Percentiles rank a stretch among this genome's conserved stretches.
phyloP scores from a whole-genome alignment of 371 early-diverging fungal genomes.

The Nematocida sp. region DNA sequence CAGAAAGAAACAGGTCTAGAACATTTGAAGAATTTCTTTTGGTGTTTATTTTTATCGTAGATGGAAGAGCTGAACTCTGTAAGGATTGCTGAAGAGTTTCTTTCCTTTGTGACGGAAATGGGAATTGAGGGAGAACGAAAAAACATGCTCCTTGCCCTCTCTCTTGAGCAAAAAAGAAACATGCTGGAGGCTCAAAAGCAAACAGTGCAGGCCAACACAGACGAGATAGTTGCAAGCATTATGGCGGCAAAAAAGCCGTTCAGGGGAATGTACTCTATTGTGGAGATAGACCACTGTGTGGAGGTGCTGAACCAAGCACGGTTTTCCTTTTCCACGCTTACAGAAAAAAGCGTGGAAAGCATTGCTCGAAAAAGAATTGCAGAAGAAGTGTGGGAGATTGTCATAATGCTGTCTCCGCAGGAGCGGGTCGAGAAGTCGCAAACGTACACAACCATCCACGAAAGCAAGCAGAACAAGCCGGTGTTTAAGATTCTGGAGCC shows the following conservation, averaged over 20 bases:
- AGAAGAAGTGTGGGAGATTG: conserved; percentile 11
- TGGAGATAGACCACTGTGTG: conserved; percentile 17
- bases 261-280: conserved; percentile 1
- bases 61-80: not conserved
- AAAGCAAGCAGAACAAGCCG: conserved; percentile 39
- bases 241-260: conserved; percentile 11
- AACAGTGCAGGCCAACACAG: not conserved
- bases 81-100: conserved; percentile 7
- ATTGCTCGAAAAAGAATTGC: not conserved
- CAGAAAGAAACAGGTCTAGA: no score
- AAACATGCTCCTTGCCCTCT: not conserved
- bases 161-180: conserved; percentile 7
- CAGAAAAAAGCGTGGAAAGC: not conserved
- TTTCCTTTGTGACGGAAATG: not conserved
- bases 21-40: not conserved
- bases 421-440: not conserved
- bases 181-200: conserved; percentile 31
- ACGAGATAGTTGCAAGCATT: not conserved
- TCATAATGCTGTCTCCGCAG: conserved; percentile 3
- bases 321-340: not conserved
- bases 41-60: conserved; percentile 27
- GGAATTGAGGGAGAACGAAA: conserved; percentile 26
- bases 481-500: conserved; percentile 40
- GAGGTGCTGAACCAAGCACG: not conserved
- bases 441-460: conserved; percentile 2